Percentiles rank a stretch among this genome's conserved stretches.
These are phyloP conservation scores for Larix kaempferi DNA, from an alignment of 75 land plant species.

Conservation along the genomic window DNA sequence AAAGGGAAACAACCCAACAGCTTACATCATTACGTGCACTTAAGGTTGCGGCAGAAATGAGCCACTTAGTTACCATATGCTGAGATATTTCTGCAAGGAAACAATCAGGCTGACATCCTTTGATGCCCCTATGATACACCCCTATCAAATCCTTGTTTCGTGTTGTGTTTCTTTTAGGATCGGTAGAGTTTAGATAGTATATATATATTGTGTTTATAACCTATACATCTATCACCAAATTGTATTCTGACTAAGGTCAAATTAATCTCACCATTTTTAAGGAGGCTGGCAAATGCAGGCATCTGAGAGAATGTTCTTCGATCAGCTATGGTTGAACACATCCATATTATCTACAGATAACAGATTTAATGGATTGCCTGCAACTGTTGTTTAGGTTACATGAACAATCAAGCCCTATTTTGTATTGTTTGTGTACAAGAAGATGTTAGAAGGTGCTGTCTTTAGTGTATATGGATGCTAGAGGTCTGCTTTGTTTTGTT, in stretches of 20 bases:
- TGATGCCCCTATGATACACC: too few relatives aligned
- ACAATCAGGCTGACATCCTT: too few relatives aligned
- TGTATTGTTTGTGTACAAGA: not conserved
- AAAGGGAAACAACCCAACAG: not conserved
- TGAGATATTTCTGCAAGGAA: too few relatives aligned
- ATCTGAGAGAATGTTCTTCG: too few relatives aligned
- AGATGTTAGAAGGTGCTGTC: not conserved
- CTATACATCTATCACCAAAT: not conserved
- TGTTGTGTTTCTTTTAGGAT: too few relatives aligned
- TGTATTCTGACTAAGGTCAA: too few relatives aligned
- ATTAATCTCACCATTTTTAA: too few relatives aligned
- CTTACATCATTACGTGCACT: not conserved
- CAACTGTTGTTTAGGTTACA: not conserved
- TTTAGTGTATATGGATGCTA: not conserved
- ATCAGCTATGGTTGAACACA: too few relatives aligned
- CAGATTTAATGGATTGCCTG: not conserved
- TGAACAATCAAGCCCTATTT: not conserved
- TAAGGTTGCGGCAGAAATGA: not conserved
- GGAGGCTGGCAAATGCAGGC: too few relatives aligned
- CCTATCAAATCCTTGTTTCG: too few relatives aligned
- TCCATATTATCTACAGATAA: not conserved
- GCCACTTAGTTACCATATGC: too few relatives aligned
- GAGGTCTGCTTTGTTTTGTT: not conserved
- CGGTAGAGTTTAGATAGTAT: not conserved
- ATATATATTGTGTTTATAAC: not conserved